A percentile compares a stretch with the other conserved stretches of the same genome.
phyloP scores from a whole-genome alignment of 106 monocot species.

The Narthecium ossifragum region DNA sequence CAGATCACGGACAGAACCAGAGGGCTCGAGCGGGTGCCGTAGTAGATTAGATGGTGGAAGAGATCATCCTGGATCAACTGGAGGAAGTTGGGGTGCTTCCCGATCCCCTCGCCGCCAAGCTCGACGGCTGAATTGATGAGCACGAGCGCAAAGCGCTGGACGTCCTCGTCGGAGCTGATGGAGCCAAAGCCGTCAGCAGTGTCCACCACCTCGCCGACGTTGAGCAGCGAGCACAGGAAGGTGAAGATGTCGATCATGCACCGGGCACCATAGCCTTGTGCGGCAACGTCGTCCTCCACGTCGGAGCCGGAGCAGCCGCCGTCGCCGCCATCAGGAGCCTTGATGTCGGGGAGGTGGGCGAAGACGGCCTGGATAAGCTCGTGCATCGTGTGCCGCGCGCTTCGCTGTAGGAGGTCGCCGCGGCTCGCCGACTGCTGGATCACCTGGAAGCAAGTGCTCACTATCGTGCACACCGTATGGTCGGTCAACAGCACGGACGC shows the following conservation, averaged over 20 bases:
- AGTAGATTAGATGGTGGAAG: conserved; percentile 73
- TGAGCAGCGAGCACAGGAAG: conserved; percentile 77
- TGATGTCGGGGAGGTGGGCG: conserved; percentile 50
- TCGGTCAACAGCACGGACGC: conserved; percentile 55
- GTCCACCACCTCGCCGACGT: conserved; percentile 42
- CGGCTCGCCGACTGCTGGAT: conserved; percentile 61
- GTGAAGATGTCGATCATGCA: conserved; percentile 84
- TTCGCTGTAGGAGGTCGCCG: conserved; percentile 68
- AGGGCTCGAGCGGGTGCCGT: conserved; percentile 39
- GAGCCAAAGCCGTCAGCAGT: conserved; percentile 23
- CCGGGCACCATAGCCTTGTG: conserved; percentile 37
- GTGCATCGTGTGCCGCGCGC: conserved; percentile 66
- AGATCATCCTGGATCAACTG: conserved; percentile 72
- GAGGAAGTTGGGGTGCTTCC: conserved; percentile 53
- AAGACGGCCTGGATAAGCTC: conserved; percentile 76
- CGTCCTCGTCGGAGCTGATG: conserved; percentile 54
- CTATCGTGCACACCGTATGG: conserved; percentile 72
- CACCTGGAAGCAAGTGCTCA: conserved; percentile 86
- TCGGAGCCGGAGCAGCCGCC: conserved; percentile 22
- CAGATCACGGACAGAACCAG: conserved; percentile 87
- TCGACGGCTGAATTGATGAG: conserved; percentile 79
- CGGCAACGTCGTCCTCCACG: conserved; percentile 7
- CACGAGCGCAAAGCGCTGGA: conserved; percentile 65
- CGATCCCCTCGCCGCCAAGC: conserved; percentile 64
- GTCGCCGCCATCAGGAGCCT: conserved; percentile 6